Percentiles rank a stretch among this genome's conserved stretches.
Evolutionary conservation across 805 yeast genomes (phyloP).

Genomic region (Hanseniaspora clermontiae): DNA sequence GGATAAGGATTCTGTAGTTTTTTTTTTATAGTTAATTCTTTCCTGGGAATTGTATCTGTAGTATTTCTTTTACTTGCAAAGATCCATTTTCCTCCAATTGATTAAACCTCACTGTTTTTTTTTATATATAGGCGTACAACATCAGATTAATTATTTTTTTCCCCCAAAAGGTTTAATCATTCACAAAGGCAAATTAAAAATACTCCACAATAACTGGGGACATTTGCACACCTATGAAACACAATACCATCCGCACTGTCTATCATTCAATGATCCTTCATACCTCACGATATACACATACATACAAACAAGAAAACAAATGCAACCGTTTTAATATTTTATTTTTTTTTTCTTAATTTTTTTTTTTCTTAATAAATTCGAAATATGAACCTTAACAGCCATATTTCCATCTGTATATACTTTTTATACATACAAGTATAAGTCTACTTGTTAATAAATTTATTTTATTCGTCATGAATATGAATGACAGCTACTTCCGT

Average conservation of each 20-base stretch:
- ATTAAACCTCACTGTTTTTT: neutral
- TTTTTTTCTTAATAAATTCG: neutral
- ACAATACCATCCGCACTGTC: no score
- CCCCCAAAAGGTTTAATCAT: neutral
- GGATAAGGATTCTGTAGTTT: neutral
- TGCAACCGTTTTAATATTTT: no score
- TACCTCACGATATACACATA: no score
- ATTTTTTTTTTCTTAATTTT: neutral
- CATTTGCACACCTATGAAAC: no score
- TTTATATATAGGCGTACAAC: no score
- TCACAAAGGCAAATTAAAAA: neutral
- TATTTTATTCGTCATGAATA: neutral
- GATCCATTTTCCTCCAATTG: no score
- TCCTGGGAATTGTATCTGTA: neutral
- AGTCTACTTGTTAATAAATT: neutral
- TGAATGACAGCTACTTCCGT: neutral
- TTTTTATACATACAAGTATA: no score
- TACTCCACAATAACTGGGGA: neutral
- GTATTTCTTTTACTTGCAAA: no score
- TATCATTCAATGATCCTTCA: no score
- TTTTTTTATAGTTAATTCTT: neutral
- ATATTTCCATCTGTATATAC: neutral
- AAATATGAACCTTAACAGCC: no score
- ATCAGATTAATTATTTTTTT: neutral
- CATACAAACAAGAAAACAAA: neutral